Evolutionary conservation across 352 stramenopile species (phyloP).

Genomic region (Globisporangium takayamanum): DNA sequence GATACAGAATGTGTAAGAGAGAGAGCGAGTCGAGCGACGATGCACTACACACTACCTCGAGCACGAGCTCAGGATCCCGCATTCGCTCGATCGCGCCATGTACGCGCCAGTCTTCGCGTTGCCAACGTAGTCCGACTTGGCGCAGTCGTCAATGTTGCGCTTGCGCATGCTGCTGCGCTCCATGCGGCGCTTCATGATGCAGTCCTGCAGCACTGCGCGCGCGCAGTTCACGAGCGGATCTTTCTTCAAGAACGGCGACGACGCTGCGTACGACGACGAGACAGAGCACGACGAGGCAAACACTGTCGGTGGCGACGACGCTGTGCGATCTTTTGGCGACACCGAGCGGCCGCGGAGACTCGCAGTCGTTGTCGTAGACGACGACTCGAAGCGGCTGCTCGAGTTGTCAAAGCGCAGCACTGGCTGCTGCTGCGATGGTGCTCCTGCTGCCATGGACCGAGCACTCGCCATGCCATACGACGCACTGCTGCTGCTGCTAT

Average conservation of each 20-base stretch:
- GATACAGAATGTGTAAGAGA: neutral
- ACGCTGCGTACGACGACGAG: slow-evolving; percentile 34
- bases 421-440: neutral
- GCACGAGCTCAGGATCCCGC: slow-evolving; percentile 32
- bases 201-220: slow-evolving; percentile 62
- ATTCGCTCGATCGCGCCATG: slow-evolving; percentile 36
- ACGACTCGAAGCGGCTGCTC: neutral
- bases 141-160: slow-evolving; percentile 51
- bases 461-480: neutral
- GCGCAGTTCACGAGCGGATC: slow-evolving; percentile 60
- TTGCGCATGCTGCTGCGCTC: slow-evolving; percentile 56
- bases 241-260: slow-evolving; percentile 27
- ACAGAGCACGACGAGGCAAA: slow-evolving; percentile 23
- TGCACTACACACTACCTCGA: slow-evolving; percentile 27
- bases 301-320: slow-evolving; percentile 13
- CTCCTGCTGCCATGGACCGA: neutral
- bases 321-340: slow-evolving; percentile 12
- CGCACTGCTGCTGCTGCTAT: slow-evolving; percentile 2
- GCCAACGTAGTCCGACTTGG: slow-evolving; percentile 28
- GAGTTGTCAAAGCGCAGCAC: slow-evolving; percentile 8
- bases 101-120: slow-evolving; percentile 29
- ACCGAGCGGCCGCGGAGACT: neutral
- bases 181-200: slow-evolving; percentile 51
- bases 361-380: neutral
- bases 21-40: neutral